These are phyloP conservation scores for Trichoderma semiorbis DNA, from an alignment of 2,329 filamentous ascomycete species.

Conservation along the genomic window DNA sequence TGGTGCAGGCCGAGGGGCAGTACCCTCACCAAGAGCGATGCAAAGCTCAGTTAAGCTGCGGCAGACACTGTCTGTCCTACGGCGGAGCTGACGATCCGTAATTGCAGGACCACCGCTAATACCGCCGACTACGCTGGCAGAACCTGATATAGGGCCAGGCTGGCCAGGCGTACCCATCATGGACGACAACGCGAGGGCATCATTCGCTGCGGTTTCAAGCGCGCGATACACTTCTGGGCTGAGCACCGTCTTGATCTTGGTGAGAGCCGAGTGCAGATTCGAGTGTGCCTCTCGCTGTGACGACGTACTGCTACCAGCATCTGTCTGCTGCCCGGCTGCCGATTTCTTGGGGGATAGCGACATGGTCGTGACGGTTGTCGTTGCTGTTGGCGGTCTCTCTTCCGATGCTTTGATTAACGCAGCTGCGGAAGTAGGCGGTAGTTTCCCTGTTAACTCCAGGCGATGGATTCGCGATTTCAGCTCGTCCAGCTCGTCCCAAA, in stretches of 20 bases:
- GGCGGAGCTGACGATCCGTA: constrained; percentile 79
- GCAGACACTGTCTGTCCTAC: constrained; percentile 91
- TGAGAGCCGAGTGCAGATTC: constrained; percentile 73
- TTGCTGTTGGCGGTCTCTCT: constrained; percentile 85
- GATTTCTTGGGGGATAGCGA: constrained; percentile 80
- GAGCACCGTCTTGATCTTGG: constrained; percentile 70
- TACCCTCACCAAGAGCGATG: constrained; percentile 70
- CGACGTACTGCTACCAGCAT: constrained; percentile 41
- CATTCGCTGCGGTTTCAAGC: constrained; percentile 75
- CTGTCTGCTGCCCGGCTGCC: constrained; percentile 25
- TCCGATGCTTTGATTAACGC: constrained; percentile 70
- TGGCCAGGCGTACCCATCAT: constrained; percentile 73
- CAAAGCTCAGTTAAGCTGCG: constrained; percentile 90
- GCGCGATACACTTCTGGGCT: constrained; percentile 70
- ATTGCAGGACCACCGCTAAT: constrained; percentile 45
- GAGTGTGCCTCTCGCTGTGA: constrained; percentile 64
- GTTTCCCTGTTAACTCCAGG: constrained; percentile 83
- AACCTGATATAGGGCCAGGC: constrained; percentile 64
- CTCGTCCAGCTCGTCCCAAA: constrained; percentile 97
- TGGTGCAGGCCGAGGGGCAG: constrained; percentile 29
- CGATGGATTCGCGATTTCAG: constrained; percentile 89
- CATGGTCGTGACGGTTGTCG: constrained; percentile 84
- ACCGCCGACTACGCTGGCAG: constrained; percentile 52
- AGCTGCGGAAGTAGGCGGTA: constrained; percentile 77
- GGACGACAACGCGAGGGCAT: constrained; percentile 74